Evolutionary conservation across 2,329 filamentous ascomycete species (phyloP).

Genomic region (Aphanoascus verrucosus): DNA sequence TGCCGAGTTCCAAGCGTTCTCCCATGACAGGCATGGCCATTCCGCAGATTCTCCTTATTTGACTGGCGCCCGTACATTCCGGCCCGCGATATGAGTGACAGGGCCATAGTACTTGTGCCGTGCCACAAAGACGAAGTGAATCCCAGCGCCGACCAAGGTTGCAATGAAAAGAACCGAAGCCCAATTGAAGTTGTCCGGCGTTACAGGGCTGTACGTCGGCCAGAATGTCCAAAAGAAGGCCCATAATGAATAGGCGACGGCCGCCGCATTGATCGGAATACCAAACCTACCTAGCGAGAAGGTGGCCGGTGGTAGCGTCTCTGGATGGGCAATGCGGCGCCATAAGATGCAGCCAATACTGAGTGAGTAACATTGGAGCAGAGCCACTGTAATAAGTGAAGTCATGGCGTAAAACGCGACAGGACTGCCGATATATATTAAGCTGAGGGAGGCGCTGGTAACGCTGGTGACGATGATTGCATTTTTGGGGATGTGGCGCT

Average conservation of each 20-base stretch:
- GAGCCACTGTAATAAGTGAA: constrained; percentile 39
- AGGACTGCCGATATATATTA: constrained; percentile 44
- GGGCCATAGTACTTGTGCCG: constrained; percentile 13
- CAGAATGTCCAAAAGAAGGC: constrained; percentile 11
- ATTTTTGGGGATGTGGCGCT: constrained; percentile 31
- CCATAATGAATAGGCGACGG: constrained; percentile 28
- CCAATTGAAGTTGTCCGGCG: constrained; percentile 9
- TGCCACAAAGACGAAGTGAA: constrained; percentile 9
- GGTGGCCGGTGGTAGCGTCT: constrained; percentile 15
- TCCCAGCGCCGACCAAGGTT: neutral
- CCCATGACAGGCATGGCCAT: too few relatives aligned
- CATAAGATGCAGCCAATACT: constrained; percentile 6
- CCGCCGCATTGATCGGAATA: constrained; percentile 36
- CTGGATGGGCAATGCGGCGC: constrained; percentile 23
- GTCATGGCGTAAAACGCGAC: constrained; percentile 45
- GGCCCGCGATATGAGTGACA: constrained; percentile 10
- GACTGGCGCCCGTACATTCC: neutral
- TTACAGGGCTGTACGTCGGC: constrained; percentile 1
- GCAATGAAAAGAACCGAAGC: constrained; percentile 4
- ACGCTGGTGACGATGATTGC: constrained; percentile 27
- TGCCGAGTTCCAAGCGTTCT: too few relatives aligned
- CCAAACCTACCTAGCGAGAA: constrained; percentile 34
- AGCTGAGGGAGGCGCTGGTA: constrained; percentile 31
- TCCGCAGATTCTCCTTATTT: neutral
- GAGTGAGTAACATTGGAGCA: constrained; percentile 38